These are phyloP conservation scores for Eucommia ulmoides DNA, from an alignment of 257 asterid species.

Conservation along the genomic window DNA sequence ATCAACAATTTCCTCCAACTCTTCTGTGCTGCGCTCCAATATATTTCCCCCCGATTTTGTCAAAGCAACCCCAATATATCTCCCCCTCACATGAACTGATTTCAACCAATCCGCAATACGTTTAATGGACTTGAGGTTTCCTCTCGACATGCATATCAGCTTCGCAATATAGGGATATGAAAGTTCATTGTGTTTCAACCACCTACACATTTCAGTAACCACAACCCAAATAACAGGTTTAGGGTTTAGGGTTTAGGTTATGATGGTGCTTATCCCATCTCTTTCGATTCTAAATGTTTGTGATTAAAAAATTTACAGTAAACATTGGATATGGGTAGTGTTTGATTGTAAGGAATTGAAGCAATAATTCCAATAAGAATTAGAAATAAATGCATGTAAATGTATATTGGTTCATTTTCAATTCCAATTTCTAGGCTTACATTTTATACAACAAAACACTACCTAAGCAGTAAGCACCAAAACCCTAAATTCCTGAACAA, in stretches of 20 bases:
- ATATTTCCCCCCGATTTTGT: slow-evolving; percentile 43
- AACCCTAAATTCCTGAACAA: background rate
- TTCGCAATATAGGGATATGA: slow-evolving; percentile 88
- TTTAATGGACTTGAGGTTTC: slow-evolving; percentile 47
- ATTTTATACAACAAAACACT: too few relatives aligned
- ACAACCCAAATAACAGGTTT: background rate
- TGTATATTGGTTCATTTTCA: too few relatives aligned
- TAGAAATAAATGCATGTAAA: too few relatives aligned
- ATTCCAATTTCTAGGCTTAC: too few relatives aligned
- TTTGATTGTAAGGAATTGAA: too few relatives aligned
- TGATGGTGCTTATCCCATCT: too few relatives aligned
- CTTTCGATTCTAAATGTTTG: background rate
- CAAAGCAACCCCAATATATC: slow-evolving; percentile 67
- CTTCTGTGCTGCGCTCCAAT: slow-evolving; percentile 39
- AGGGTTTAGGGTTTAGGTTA: too few relatives aligned
- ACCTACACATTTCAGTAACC: slow-evolving; percentile 29
- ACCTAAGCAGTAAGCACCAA: background rate
- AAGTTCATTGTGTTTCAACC: slow-evolving; percentile 83
- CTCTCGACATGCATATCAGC: slow-evolving; percentile 60
- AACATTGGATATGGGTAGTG: background rate
- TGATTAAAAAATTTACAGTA: background rate
- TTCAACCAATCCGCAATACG: slow-evolving; percentile 66
- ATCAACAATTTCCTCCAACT: slow-evolving; percentile 44
- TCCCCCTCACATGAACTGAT: slow-evolving; percentile 59
- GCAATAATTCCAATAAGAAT: too few relatives aligned